A percentile compares a stretch with the other conserved stretches of the same genome.
These are phyloP conservation scores for Echium plantagineum DNA, from an alignment of 257 asterid genomes.

Conservation along the genomic window DNA sequence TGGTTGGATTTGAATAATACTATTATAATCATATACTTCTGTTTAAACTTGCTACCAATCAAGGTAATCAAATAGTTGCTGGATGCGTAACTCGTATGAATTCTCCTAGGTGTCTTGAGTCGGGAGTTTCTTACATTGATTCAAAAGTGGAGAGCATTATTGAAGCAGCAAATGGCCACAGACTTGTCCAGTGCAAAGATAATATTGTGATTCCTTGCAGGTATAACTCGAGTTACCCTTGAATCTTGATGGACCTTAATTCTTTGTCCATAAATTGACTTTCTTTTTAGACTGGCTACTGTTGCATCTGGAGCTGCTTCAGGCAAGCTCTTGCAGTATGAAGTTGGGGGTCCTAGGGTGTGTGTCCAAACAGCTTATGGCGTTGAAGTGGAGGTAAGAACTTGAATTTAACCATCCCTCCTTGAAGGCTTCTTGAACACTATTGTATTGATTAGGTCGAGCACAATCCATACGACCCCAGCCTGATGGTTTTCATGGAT, in stretches of 20 bases:
- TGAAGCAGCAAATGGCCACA: conserved; percentile 71
- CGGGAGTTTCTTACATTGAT: conserved; percentile 85
- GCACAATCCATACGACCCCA: conserved; percentile 86
- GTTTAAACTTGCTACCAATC: conserved; percentile 1
- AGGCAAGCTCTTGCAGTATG: conserved; percentile 89
- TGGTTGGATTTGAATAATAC: not conserved
- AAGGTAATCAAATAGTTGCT: conserved; percentile 3
- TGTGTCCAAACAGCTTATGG: conserved; percentile 99
- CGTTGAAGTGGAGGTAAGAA: conserved; percentile 84
- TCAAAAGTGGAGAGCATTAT: conserved; percentile 82
- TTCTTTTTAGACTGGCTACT: conserved; percentile 72
- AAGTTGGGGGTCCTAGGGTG: conserved; percentile 96
- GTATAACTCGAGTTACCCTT: conserved; percentile 19
- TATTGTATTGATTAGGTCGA: conserved; percentile 47
- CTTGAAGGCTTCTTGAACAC: not conserved
- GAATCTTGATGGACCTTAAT: not conserved
- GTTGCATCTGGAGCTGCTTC: conserved; percentile 99
- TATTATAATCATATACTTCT: not conserved
- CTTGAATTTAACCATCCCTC: not conserved
- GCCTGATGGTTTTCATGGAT: conserved; percentile 98
- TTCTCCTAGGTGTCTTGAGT: conserved; percentile 86
- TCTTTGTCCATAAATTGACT: not conserved
- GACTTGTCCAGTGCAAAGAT: conserved; percentile 87
- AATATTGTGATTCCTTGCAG: conserved; percentile 72
- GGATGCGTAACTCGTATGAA: conserved; percentile 30